phyloP scores from a whole-genome alignment of 345 rosid genomes.

The Firmiana major region DNA sequence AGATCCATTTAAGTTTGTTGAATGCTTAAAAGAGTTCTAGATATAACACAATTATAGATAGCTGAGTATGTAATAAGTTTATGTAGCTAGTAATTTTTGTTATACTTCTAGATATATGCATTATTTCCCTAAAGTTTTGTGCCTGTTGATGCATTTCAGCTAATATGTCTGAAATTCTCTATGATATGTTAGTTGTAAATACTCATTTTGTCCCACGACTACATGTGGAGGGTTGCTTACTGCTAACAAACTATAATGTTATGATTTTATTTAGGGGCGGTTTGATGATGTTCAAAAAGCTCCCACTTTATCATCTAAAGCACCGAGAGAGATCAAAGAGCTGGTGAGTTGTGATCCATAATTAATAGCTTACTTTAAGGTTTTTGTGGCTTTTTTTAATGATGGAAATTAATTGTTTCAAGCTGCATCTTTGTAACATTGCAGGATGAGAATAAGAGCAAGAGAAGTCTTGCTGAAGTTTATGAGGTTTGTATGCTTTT shows the following conservation, averaged over 20 bases:
- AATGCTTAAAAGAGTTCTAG: background rate
- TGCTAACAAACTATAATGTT: background rate
- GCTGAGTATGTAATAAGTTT: background rate
- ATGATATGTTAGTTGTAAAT: background rate
- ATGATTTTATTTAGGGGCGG: conserved; percentile 41
- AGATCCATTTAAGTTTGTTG: background rate
- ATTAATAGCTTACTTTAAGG: background rate
- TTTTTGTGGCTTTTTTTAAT: background rate
- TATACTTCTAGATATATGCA: background rate
- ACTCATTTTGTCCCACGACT: background rate
- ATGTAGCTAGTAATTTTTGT: no score
- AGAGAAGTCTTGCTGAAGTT: conserved; percentile 91
- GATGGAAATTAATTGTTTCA: background rate
- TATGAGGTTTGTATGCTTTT: conserved; percentile 73
- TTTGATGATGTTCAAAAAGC: conserved; percentile 66
- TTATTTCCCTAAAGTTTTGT: conserved; percentile 5
- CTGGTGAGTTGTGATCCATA: conserved; percentile 42
- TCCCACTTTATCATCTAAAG: conserved; percentile 48
- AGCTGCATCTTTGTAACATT: conserved; percentile 13
- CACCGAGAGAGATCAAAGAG: conserved; percentile 67
- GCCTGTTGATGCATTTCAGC: background rate
- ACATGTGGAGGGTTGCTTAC: background rate
- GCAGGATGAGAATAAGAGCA: conserved; percentile 94
- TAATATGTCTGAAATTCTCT: background rate
- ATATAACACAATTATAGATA: background rate